Percentiles rank a stretch among this genome's conserved stretches.
phyloP scores from a whole-genome alignment of 164 flowering plant genomes.

The Taxillus chinensis region DNA sequence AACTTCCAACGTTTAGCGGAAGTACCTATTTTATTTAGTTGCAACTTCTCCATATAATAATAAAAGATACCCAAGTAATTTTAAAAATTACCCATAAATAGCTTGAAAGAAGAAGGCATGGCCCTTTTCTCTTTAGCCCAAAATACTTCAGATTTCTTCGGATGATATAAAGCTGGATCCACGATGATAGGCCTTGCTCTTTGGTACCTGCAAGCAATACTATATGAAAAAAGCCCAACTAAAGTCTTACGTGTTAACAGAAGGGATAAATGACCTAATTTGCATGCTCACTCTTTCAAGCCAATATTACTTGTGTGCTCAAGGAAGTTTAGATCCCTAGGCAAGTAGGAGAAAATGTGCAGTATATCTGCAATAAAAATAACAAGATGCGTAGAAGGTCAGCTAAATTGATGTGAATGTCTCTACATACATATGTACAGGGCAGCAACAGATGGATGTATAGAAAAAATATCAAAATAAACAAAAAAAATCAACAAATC shows the following conservation, averaged over 20 bases:
- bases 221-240: not conserved
- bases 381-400: not conserved
- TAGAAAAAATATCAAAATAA: no score
- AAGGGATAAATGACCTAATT: no score
- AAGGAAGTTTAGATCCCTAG: conserved; percentile 76
- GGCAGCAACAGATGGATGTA: no score
- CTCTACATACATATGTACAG: no score
- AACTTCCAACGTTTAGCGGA: no score
- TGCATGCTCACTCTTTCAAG: conserved; percentile 79
- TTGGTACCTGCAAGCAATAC: conserved; percentile 33
- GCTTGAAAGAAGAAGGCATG: conserved; percentile 75
- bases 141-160: conserved; percentile 68
- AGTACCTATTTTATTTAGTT: no score
- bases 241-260: no score
- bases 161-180: conserved; percentile 77
- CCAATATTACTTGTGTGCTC: conserved; percentile 79
- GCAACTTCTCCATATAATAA: no score
- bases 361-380: conserved; percentile 51
- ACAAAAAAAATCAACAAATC: no score
- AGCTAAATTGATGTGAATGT: not conserved
- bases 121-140: conserved; percentile 73
- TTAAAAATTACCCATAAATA: conserved; percentile 48
- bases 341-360: conserved; percentile 76
- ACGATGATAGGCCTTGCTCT: conserved; percentile 74
- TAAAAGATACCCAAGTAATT: no score